Base-by-base conservation (phyloP, 1,284 basidiomycete species). In the Cryptococcus jaspeensis region DNA sequence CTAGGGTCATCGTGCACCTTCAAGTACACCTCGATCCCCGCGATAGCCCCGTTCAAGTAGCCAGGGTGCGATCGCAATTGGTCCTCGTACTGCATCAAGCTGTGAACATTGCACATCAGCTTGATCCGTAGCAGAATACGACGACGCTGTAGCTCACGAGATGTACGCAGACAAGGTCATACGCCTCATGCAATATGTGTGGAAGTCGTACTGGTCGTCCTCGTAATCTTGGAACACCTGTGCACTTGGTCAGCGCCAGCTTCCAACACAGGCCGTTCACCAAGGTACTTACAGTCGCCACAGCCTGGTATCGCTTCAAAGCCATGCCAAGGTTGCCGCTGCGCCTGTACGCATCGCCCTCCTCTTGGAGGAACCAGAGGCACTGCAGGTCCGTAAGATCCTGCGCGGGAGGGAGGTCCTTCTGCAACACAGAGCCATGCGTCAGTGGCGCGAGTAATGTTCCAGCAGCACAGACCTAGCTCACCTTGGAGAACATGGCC, bases 131-230 rank as follows among this genome's bases (percentile, higher is more conserved):
- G 9, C 40, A 42, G n/a, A 20, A 40, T 56, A 58, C 36, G 53
- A 22, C 28, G 47, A 58, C 32, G 12, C 22, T 25, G n/a, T 52
- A 5, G 71, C 80, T 60, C 66, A 94, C 92, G 86, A 83, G 52
- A 90, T 67, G 75, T 99, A 99, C 13, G 89, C 84, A 49, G 87
- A 87, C 39, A 99, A 79, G 3, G 90, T 96, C 73, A 88, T 90
- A 69, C 91, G 92, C 46, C 96, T 86, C 69, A 97, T 72, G 66
- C 91, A 90, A 78, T 99, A 99, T 7, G 88, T 87, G 75, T 99
- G 96, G 82, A 99, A 99, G 77, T 99, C 96, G 69, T 91, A 95
- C 78, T 99, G 94, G 73, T 99, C 96, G 65, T 98, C 92, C 69
- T 94, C 90, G 63, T 92, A 85, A 55, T 90, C 89, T 55, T 88